Percentiles rank a stretch among this genome's conserved stretches.
Evolutionary conservation across 192 early-diverging fungal genomes (phyloP).

Genomic region (Powellomyces hirtus): DNA sequence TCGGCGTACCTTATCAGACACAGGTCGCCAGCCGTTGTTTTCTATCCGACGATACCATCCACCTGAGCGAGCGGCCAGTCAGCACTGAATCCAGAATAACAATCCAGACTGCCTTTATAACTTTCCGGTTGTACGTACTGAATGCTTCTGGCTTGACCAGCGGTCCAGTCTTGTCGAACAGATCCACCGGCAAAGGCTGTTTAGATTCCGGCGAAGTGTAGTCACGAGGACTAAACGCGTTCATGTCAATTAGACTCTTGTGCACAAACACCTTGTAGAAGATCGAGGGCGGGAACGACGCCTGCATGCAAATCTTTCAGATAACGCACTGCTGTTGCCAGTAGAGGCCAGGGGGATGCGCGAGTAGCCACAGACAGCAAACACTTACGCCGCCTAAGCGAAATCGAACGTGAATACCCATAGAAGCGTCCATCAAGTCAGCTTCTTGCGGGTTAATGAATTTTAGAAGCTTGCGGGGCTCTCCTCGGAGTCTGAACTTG

Average conservation of each 20-base stretch:
- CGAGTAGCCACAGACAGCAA: too few relatives aligned
- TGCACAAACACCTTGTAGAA: conserved; percentile 65
- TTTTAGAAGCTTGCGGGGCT: conserved; percentile 48
- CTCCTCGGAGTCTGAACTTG: conserved; percentile 49
- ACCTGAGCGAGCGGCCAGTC: conserved; percentile 14
- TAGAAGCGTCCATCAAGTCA: conserved; percentile 47
- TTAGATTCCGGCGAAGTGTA: conserved; percentile 46
- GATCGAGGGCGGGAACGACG: conserved; percentile 54
- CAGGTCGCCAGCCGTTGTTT: conserved; percentile 62
- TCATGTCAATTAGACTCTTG: conserved; percentile 54
- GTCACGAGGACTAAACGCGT: conserved; percentile 59
- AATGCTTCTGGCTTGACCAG: background rate
- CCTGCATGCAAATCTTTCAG: too few relatives aligned
- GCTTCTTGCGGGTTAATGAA: conserved; percentile 63
- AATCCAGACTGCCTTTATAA: background rate
- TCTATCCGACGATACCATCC: conserved; percentile 59
- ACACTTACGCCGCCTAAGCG: conserved; percentile 59
- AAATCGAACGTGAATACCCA: conserved; percentile 52
- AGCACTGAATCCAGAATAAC: too few relatives aligned
- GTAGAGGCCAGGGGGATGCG: too few relatives aligned
- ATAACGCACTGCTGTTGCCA: too few relatives aligned
- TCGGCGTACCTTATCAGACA: conserved; percentile 44
- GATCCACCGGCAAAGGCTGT: conserved; percentile 34
- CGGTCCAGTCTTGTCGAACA: conserved; percentile 40
- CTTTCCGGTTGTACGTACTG: background rate